A percentile compares a stretch with the other conserved stretches of the same genome.
phyloP scores from a whole-genome alignment of 2,329 filamentous ascomycete genomes.

The Microascus cirrosus region DNA sequence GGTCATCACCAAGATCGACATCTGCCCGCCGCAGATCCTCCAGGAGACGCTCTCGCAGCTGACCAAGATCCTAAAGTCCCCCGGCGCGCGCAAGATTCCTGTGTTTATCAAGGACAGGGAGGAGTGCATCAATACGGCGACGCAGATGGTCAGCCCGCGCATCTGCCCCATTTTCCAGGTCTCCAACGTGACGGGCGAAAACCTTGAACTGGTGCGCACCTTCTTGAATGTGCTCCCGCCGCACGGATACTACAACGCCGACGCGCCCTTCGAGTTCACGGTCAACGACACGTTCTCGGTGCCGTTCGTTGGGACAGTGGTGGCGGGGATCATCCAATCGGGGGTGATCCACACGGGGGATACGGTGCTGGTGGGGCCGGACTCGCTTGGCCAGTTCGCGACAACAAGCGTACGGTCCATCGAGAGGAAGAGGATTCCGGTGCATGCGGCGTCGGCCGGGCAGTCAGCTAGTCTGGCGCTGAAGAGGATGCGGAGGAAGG shows the following conservation, averaged over 20 bases:
- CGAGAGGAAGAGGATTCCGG: constrained; percentile 83
- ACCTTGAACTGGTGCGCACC: constrained; percentile 77
- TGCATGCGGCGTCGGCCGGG: constrained; percentile 78
- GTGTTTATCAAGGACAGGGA: constrained; percentile 89
- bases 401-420: constrained; percentile 84
- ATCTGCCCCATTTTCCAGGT: constrained; percentile 98
- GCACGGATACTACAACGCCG: constrained; percentile 81
- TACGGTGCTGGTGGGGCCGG: constrained; percentile 76
- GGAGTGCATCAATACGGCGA: constrained; percentile 89
- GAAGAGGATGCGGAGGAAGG: constrained; percentile 76
- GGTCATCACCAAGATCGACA: constrained; percentile 95
- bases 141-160: constrained; percentile 87
- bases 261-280: constrained; percentile 85
- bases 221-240: constrained; percentile 95
- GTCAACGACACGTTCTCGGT: constrained; percentile 98
- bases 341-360: constrained; percentile 88
- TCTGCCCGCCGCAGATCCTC: constrained; percentile 90
- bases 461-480: constrained; percentile 90
- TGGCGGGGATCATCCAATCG: constrained; percentile 84
- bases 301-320: constrained; percentile 91
- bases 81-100: constrained; percentile 87
- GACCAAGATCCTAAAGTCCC: constrained; percentile 85
- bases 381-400: constrained; percentile 80
- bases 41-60: constrained; percentile 89
- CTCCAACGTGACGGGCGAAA: constrained; percentile 91